Conservation (phyloP, 2,329 filamentous ascomycete genomes). For the Xylariales sp. region DNA sequence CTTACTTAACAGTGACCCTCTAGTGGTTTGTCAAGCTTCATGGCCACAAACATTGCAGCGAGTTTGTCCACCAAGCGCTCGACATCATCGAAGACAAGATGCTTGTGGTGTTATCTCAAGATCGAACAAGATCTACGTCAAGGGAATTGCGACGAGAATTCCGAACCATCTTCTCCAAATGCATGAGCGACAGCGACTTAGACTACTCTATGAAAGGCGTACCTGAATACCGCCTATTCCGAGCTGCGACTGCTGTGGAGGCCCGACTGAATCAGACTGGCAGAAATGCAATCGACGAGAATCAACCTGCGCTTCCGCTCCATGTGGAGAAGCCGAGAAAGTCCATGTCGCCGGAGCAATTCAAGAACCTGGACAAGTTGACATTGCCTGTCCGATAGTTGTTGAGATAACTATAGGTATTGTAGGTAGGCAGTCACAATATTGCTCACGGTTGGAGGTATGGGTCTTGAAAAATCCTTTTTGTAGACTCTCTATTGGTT, state of each 20-base stretch:
- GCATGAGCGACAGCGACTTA: neutral
- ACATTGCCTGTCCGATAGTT: too few relatives aligned
- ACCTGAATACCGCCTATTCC: neutral
- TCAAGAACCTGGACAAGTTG: too few relatives aligned
- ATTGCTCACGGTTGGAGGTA: too few relatives aligned
- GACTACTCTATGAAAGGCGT: neutral
- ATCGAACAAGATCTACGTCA: neutral
- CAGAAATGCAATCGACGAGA: neutral
- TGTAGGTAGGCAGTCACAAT: too few relatives aligned
- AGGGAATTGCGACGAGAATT: neutral
- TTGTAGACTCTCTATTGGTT: too few relatives aligned
- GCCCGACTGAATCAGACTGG: neutral
- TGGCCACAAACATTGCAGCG: slow-evolving; percentile 1
- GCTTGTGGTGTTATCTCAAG: neutral
- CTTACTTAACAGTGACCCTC: neutral
- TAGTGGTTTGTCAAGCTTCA: slow-evolving; percentile 11
- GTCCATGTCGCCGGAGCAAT: too few relatives aligned
- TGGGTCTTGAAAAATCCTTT: too few relatives aligned
- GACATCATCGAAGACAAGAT: slow-evolving; percentile 7
- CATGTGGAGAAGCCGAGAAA: too few relatives aligned
- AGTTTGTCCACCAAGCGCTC: slow-evolving; percentile 10
- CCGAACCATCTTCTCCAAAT: neutral
- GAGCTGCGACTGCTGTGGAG: neutral
- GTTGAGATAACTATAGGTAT: too few relatives aligned
- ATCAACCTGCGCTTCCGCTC: too few relatives aligned